Conservation (phyloP, 371 early-diverging fungal species). For the Astathelohania contejeani region DNA sequence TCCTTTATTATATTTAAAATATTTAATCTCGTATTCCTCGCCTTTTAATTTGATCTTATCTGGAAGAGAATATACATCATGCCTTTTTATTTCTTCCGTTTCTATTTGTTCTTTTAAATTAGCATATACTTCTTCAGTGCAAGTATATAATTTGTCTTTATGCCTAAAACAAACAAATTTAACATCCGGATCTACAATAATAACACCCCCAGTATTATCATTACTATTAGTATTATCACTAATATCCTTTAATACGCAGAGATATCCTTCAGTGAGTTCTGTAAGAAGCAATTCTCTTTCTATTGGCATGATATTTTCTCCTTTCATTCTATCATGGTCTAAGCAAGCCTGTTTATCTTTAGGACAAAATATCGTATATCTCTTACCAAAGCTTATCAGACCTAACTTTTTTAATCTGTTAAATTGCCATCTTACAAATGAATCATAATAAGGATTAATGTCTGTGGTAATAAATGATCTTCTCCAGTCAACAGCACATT, state of each 20-base stretch:
- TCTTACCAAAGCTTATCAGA: conserved; percentile 87
- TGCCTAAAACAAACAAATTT: neutral
- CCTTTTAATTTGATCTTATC: neutral
- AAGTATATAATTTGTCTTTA: neutral
- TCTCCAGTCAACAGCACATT: conserved; percentile 86
- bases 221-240: neutral
- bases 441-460: conserved; percentile 92
- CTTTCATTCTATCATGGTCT: conserved; percentile 94
- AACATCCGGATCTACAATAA: neutral
- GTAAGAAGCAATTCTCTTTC: conserved; percentile 48
- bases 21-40: neutral
- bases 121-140: neutral
- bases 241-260: neutral
- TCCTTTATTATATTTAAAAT: neutral
- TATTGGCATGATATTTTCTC: conserved; percentile 88
- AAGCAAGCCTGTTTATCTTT: conserved; percentile 93
- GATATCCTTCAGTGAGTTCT: neutral
- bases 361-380: conserved; percentile 91
- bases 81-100: neutral
- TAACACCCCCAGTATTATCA: neutral
- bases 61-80: too few relatives aligned
- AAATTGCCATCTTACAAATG: conserved; percentile 97
- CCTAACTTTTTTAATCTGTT: conserved; percentile 62
- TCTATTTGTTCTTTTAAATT: neutral
- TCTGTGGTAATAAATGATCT: conserved; percentile 96